Base-by-base conservation (phyloP, 1,284 basidiomycete genomes). In the Cutaneotrichosporon cavernicola region DNA sequence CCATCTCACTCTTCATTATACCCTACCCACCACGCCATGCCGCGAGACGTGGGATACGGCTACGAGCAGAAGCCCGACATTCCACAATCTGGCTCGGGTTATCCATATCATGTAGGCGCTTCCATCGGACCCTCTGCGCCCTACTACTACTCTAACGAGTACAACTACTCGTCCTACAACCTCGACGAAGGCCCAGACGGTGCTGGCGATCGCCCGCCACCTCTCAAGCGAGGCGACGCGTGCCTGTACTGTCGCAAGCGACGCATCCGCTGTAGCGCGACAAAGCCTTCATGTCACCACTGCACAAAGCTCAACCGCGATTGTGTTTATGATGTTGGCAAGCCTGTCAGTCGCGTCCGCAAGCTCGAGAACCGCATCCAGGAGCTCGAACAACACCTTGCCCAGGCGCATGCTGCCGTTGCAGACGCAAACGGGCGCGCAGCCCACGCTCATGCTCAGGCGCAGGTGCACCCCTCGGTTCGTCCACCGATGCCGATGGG, bases 161-260 rank as follows among this genome's bases (percentile, higher is more conserved):
- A 46, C 43, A 46, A 46, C 30, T 53, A 32, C 30, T n/a, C 51
- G 18, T 18, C 11, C 7, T 53, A 53, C 51, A n/a, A 30, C 18
- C 30, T 53, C 31, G 51, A 53, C 31, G 51, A 53, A 2, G 30
- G 30, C 51, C 31, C 31, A 21, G 38, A 56, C 36, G 55, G n/a
- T 8, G 38, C 38, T 8, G 4, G 38, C 38, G 38, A 43, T 22
- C 56, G 40, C 0, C 38, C 63, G 2, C 58, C 67, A 11, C 74
- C 76, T 0, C 68, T 79, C 46, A 74, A 70, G 56, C 71, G 77
- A 9, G 77, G 77, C 13, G 76, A 78, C 58, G 77, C 77, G 3
- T 79, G 77, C 60, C 62, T 78, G 21, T 78, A 78, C 66, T 79
- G 77, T 64, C 72, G 77, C 14, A 74, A 76, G 58, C 69, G 77